Percentiles rank a stretch among this genome's conserved stretches.
Evolutionary conservation across 2,329 filamentous ascomycete genomes (phyloP).

Genomic region (Aspergillus quadrilineatus): DNA sequence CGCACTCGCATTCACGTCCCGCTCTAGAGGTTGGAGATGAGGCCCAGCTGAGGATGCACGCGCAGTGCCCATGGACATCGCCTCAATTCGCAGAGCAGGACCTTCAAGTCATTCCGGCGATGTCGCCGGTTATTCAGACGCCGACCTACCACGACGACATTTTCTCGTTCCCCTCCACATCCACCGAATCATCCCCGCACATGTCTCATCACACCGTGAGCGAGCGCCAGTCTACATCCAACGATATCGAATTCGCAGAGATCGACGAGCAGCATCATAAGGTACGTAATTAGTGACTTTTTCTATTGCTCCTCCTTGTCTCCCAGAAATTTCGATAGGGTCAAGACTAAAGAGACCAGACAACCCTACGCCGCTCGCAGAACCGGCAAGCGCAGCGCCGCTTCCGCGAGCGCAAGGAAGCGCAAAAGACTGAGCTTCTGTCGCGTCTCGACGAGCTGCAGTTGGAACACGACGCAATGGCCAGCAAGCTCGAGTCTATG

Average conservation of each 20-base stretch:
- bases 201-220: background rate
- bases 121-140: background rate
- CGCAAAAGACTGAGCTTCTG: background rate
- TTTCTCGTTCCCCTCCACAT: background rate
- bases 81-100: background rate
- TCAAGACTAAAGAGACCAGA: background rate
- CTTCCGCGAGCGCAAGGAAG: constrained; percentile 7
- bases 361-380: background rate
- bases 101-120: background rate
- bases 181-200: background rate
- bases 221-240: background rate
- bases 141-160: background rate
- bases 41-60: background rate
- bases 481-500: background rate
- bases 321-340: background rate
- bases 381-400: constrained; percentile 3
- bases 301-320: too few species aligned
- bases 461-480: background rate
- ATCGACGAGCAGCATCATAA: background rate
- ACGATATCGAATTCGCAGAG: background rate
- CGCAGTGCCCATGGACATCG: background rate
- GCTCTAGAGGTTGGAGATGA: background rate
- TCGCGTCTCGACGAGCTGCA: background rate
- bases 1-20: too few species aligned
- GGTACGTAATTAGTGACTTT: background rate